Conservation (phyloP, 176 grass and related monocot genomes). For the Aegilops longissima region DNA sequence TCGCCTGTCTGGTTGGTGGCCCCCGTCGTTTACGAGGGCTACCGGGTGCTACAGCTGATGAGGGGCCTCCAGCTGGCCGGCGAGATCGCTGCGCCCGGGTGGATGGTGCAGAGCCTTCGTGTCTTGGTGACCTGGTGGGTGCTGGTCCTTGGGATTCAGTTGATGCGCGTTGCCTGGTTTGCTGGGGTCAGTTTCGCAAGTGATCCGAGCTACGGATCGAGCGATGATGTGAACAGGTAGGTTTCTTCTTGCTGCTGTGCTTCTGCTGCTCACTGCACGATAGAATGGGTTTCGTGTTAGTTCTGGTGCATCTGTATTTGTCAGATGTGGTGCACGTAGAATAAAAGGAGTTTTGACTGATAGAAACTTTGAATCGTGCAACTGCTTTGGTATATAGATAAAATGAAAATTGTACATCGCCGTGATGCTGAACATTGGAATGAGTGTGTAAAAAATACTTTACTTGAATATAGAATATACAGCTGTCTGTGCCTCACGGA, state of each 20-base stretch:
- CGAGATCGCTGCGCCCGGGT: constrained; percentile 66
- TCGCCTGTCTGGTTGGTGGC: constrained; percentile 88
- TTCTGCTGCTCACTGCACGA: neutral
- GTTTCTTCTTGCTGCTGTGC: neutral
- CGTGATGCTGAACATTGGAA: neutral
- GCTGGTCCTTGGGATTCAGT: constrained; percentile 83
- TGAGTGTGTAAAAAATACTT: neutral
- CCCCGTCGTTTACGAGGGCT: constrained; percentile 83
- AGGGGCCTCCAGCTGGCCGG: constrained; percentile 74
- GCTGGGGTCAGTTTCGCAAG: constrained; percentile 51
- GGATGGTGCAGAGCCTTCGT: constrained; percentile 82
- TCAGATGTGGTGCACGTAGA: too few relatives aligned
- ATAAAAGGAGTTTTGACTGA: neutral
- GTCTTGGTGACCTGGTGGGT: constrained; percentile 93
- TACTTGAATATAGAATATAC: neutral
- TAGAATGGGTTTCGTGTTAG: neutral
- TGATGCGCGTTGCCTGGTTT: constrained; percentile 92
- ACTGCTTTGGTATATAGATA: neutral
- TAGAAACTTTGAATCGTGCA: neutral
- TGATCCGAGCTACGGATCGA: constrained; percentile 32
- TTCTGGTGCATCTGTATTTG: neutral
- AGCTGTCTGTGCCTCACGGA: too few relatives aligned
- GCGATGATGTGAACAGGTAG: constrained; percentile 14
- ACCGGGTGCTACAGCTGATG: constrained; percentile 92
- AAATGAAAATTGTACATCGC: neutral